Base-by-base conservation (phyloP, 768 basidiomycete genomes). In the Cystobasidium tubakii region DNA sequence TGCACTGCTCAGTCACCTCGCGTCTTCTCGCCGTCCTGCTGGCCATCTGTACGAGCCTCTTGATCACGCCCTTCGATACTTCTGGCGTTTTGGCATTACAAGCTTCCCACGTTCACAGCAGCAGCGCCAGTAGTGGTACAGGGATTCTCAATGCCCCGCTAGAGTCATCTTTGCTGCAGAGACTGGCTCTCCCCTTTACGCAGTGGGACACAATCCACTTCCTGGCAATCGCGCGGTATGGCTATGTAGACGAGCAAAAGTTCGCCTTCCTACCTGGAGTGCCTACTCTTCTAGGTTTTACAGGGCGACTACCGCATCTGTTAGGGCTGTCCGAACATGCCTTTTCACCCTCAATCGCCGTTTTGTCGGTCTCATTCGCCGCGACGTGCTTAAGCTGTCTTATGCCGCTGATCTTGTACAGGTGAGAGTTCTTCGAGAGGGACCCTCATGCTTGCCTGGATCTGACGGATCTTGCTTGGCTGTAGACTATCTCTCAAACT, bases 151-250 rank as follows among this genome's bases (percentile, higher is more conserved):
- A n/a, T n/a, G 39, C 39, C 15, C 7, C 39, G 6, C 39, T 39
- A 15, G 15, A 39, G 39, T 15, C 39, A 39, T 4, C 10, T 43
- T 3, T 42, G 25, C 19, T 27, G 50, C 6, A 12, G 19, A 15
- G 55, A 42, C 69, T 71, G 3, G 69, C 69, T 7, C 54, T 71
- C 9, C 71, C 73, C 0, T 75, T 79, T 62, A 82, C 92, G 12
- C 86, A 92, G 77, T 99, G 95, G 96, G 95, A 98, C 79, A 84
- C 84, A 1, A 85, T 97, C 76, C 89, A 96, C 81, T 97, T 92
- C 80, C 77, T 83, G 6, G 84, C 85, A 77, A 86, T 91, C 66
- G 90, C 91, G 0, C 78, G 83, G 31, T 74, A 85, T 13, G 85
- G 86, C 10, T 85, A 88, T 76, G 74, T 75, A 0, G 87, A 86